Base-by-base conservation (phyloP, 306 rosid species). In the Astragalus membranaceus region DNA sequence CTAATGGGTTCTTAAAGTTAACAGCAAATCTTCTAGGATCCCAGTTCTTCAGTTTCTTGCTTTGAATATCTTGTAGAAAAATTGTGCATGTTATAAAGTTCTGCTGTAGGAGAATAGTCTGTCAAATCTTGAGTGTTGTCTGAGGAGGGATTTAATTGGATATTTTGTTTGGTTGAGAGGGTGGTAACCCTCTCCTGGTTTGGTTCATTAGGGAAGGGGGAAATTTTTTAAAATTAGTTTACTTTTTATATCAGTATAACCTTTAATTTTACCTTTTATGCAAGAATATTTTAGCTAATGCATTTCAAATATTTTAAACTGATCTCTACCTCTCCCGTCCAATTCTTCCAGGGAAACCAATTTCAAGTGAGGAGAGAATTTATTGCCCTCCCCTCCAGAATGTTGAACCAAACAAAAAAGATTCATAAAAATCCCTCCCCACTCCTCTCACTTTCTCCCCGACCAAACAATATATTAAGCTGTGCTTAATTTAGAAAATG, bases 21-120 rank as follows among this genome's bases (percentile, higher is more conserved):
- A 56, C 26, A 20, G 23, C n/a, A 56, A 37, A 17, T 77, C 43
- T 32, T 56, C 36, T 3, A 10, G 12, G 32, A 67, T 52, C 30
- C n/a, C 70, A 47, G 16, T 75, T 80, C 69, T 65, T 72, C 51
- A 67, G 47, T 51, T 44, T 71, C 71, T 50, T 46, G 46, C 47
- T 55, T 53, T 60, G 39, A 60, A 5, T 39, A 66, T 59, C 42
- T 51, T 41, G 48, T 44, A 35, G 57, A 39, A 52, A 65, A 48
- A 5, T 4, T 5, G 17, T 10, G 14, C 59, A 41, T 64, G 60
- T 32, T 20, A 26, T 55, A 17, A 73, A 50, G 5, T 42, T 57
- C 16, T 60, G 56, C 39, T 49, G 20, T 47, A n/a, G 32, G 48
- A 60, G 52, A 74, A 47, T 61, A 32, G 56, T 51, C 43, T 3